Evolutionary conservation across 2,329 filamentous ascomycete genomes (phyloP).

Genomic region (Penicillium sp.): DNA sequence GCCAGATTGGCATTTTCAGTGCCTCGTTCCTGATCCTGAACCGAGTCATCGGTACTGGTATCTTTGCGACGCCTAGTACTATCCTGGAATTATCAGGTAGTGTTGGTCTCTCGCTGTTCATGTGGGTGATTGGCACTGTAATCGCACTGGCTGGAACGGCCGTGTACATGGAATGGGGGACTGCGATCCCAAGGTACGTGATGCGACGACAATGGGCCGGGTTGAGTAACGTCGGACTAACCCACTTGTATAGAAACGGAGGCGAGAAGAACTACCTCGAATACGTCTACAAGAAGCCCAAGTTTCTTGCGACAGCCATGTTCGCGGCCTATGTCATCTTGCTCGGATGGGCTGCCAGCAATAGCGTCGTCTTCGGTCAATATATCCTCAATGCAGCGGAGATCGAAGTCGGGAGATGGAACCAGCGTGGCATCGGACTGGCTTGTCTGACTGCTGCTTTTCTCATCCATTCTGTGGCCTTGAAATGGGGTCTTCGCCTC

Average conservation of each 20-base stretch:
- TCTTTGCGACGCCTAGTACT: constrained; percentile 52
- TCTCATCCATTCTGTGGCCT: constrained; percentile 49
- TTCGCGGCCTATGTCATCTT: constrained; percentile 55
- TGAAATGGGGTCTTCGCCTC: constrained; percentile 51
- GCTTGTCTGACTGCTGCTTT: constrained; percentile 51
- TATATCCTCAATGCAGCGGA: constrained; percentile 53
- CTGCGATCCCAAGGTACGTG: constrained; percentile 48
- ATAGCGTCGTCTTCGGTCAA: constrained; percentile 56
- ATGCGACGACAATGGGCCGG: not conserved
- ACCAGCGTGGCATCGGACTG: constrained; percentile 53
- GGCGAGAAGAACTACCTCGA: constrained; percentile 59
- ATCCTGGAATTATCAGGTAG: constrained; percentile 49
- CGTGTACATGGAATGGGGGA: constrained; percentile 54
- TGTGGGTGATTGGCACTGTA: constrained; percentile 52
- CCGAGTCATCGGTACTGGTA: constrained; percentile 52
- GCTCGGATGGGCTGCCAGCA: constrained; percentile 55
- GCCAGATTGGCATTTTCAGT: constrained; percentile 44
- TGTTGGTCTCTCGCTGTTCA: constrained; percentile 50
- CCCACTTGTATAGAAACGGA: constrained; percentile 43
- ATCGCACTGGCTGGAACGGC: constrained; percentile 50
- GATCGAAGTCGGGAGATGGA: constrained; percentile 49
- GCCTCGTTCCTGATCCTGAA: constrained; percentile 53
- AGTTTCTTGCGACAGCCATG: constrained; percentile 56
- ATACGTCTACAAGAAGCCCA: constrained; percentile 54
- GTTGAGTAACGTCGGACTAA: constrained; percentile 1